These are phyloP conservation scores for Fusarium lyarnte DNA, from an alignment of 2,329 filamentous ascomycete genomes.

Conservation along the genomic window DNA sequence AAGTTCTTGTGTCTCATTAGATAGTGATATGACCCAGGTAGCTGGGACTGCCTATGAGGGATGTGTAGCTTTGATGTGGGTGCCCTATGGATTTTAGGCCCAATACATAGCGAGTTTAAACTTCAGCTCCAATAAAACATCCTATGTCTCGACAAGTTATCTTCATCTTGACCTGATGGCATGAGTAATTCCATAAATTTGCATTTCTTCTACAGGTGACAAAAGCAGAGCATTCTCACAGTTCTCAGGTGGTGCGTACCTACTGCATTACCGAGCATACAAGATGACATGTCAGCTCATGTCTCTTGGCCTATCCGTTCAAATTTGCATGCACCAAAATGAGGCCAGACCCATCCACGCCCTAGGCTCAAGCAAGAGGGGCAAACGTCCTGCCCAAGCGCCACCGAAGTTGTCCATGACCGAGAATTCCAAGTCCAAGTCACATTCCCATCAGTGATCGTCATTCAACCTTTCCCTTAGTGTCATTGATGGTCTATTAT, in stretches of 20 bases:
- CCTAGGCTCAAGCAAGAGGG: neutral
- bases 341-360: neutral
- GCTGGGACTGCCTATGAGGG: no score
- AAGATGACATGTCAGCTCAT: accelerated
- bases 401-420: neutral
- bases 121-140: neutral
- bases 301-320: no score
- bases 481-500: neutral
- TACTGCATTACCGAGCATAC: accelerated
- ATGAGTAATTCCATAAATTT: neutral
- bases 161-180: no score
- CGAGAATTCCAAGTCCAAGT: neutral
- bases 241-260: accelerated
- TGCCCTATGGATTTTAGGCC: accelerated
- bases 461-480: neutral
- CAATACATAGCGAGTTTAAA: neutral
- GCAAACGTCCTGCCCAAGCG: neutral
- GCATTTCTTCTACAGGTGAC: accelerated
- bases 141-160: neutral
- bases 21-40: neutral
- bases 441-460: neutral
- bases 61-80: neutral
- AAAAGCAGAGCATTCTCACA: accelerated
- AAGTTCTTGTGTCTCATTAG: neutral
- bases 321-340: neutral